phyloP scores from a whole-genome alignment of 106 monocot species.

The Acorus gramineus region DNA sequence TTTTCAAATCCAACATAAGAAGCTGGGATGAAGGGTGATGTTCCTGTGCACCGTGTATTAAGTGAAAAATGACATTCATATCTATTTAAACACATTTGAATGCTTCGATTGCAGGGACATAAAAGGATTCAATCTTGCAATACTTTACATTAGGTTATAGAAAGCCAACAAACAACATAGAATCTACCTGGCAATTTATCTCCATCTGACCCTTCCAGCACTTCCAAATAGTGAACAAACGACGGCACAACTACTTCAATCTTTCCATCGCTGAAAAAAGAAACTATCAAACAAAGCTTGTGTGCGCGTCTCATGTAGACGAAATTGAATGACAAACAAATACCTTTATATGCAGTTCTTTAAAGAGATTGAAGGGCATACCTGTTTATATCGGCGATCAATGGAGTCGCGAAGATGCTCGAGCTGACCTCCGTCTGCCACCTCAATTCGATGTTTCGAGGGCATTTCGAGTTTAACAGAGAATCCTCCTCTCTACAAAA shows the following conservation, averaged over 20 bases:
- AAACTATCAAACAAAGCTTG: background rate
- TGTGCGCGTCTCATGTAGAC: background rate
- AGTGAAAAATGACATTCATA: no score
- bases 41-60: no score
- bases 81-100: no score
- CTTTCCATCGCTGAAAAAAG: conserved; percentile 67
- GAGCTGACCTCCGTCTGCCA: conserved; percentile 99
- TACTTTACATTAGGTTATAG: background rate
- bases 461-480: conserved; percentile 68
- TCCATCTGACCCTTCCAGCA: conserved; percentile 92
- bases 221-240: conserved; percentile 98
- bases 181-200: conserved; percentile 81
- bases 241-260: conserved; percentile 92
- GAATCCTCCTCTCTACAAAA: conserved; percentile 82
- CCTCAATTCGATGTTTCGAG: conserved; percentile 72
- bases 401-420: conserved; percentile 82
- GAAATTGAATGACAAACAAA: background rate
- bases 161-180: background rate
- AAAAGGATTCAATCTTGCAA: background rate
- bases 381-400: conserved; percentile 95
- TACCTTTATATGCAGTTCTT: no score
- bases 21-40: no score
- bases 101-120: no score
- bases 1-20: no score
- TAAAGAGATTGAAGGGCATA: background rate